Evolutionary conservation across 1,139 yeast species (phyloP).

Genomic region (Torulaspora globosa): DNA sequence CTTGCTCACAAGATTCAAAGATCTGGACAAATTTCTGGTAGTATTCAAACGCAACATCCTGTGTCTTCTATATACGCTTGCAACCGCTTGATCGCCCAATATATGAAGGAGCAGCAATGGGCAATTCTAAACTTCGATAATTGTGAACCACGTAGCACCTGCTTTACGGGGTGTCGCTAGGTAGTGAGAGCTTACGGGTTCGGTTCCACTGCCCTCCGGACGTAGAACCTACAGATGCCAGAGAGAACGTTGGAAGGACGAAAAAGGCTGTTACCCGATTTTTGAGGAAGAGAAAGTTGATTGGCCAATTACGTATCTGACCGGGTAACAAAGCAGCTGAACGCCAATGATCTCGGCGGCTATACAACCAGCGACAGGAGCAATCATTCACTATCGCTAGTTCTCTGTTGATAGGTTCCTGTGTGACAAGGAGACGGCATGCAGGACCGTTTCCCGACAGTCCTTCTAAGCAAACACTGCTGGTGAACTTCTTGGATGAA

Average conservation of each 20-base stretch:
- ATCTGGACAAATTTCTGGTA: constrained; percentile 53
- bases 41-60: constrained; percentile 35
- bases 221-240: not conserved
- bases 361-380: not conserved
- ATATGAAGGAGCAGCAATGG: not conserved
- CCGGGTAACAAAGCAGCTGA: not conserved
- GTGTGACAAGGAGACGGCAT: no score
- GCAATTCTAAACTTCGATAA: no score
- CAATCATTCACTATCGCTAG: no score
- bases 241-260: not conserved
- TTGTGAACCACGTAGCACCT: not conserved
- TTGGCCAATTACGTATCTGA: not conserved
- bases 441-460: no score
- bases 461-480: no score
- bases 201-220: not conserved
- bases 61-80: not conserved
- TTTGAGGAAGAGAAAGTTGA: not conserved
- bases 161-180: not conserved
- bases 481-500: no score
- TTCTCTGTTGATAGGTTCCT: no score
- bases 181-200: not conserved
- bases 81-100: not conserved
- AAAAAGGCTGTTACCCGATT: not conserved
- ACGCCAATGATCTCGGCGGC: not conserved
- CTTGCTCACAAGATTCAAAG: constrained; percentile 56